A percentile compares a stretch with the other conserved stretches of the same genome.
These are phyloP conservation scores for Lipomyces orientalis DNA, from an alignment of 805 yeast genomes.

Conservation along the genomic window DNA sequence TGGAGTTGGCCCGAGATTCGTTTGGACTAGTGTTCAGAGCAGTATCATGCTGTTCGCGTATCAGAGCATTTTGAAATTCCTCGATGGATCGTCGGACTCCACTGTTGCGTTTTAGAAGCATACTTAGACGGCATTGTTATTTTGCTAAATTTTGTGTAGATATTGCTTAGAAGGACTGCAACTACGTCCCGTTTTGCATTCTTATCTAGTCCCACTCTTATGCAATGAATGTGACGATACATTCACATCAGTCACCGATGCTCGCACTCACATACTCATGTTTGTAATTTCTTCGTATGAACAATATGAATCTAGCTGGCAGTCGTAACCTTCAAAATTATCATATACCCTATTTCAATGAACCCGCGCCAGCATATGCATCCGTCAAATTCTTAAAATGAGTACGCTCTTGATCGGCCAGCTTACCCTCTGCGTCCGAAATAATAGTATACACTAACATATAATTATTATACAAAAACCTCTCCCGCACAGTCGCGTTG, in stretches of 20 bases:
- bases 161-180: background rate
- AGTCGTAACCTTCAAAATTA: background rate
- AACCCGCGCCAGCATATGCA: slow-evolving; percentile 47
- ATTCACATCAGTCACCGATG: background rate
- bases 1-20: slow-evolving; percentile 95
- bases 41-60: slow-evolving; percentile 90
- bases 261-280: background rate
- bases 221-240: background rate
- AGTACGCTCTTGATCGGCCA: slow-evolving; percentile 51
- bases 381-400: slow-evolving; percentile 55
- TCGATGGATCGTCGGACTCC: slow-evolving; percentile 46
- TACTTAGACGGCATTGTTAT: background rate
- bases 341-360: background rate
- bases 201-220: background rate
- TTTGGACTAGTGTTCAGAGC: slow-evolving; percentile 96
- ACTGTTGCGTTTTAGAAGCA: background rate
- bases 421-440: slow-evolving; percentile 50
- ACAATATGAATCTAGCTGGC: background rate
- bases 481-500: slow-evolving; percentile 53
- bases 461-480: slow-evolving; percentile 76
- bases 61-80: slow-evolving; percentile 70
- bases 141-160: background rate
- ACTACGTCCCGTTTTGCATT: background rate
- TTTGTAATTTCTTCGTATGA: background rate
- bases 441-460: slow-evolving; percentile 65